phyloP scores from a whole-genome alignment of 1,284 basidiomycete species.

The Austroboletus niveus region DNA sequence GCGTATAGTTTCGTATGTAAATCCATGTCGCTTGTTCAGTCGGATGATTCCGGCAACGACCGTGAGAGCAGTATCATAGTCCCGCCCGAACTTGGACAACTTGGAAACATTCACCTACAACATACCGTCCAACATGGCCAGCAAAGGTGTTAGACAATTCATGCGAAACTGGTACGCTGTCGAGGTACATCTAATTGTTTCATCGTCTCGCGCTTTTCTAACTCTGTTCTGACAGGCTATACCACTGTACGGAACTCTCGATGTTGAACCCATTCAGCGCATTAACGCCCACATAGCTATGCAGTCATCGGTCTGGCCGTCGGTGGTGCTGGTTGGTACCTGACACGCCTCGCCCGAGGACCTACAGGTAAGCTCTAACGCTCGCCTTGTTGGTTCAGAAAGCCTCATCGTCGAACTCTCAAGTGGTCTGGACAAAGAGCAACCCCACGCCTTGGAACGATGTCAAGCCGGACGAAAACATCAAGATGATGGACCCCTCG shows the following conservation, averaged over 20 bases:
- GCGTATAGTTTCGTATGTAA: slow-evolving; percentile 18
- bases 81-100: too few relatives aligned
- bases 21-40: slow-evolving; percentile 13
- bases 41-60: slow-evolving; percentile 15
- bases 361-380: slow-evolving; percentile 53
- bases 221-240: slow-evolving; percentile 52
- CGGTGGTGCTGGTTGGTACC: slow-evolving; percentile 69
- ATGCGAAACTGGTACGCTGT: slow-evolving; percentile 81
- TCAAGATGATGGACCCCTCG: slow-evolving; percentile 67
- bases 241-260: slow-evolving; percentile 60
- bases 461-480: slow-evolving; percentile 68
- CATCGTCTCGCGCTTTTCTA: background rate
- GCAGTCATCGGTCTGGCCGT: slow-evolving; percentile 66
- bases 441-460: slow-evolving; percentile 82
- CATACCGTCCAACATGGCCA: slow-evolving; percentile 24
- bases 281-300: slow-evolving; percentile 47
- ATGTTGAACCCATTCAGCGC: slow-evolving; percentile 4
- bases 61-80: too few relatives aligned
- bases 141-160: slow-evolving; percentile 34
- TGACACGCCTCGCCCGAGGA: slow-evolving; percentile 66
- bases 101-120: background rate
- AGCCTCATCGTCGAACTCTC: background rate
- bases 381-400: background rate
- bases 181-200: slow-evolving; percentile 51
- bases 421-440: slow-evolving; percentile 77